Base-by-base conservation (phyloP, 2,329 filamentous ascomycete species). In the Aspergillus tanneri region DNA sequence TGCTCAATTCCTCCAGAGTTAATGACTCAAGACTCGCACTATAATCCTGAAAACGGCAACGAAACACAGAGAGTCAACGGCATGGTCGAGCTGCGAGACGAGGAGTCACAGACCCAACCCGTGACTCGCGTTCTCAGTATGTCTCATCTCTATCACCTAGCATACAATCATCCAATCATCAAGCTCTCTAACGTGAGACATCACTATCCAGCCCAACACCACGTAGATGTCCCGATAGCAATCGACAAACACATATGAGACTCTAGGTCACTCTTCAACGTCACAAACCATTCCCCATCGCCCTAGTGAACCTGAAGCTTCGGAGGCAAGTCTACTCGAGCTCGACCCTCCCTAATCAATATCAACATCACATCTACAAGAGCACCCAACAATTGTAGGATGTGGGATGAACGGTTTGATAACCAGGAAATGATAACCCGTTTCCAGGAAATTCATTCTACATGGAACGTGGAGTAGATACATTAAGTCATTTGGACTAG, bases 301-400 rank as follows among this genome's bases (percentile, higher is more conserved):
- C 86, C 1, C 72, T 90, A 40, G 85, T 89, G 0, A 86, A 83
- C 54, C 79, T 2, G 76, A 80, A 16, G 85, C 0, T 86, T 83
- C 61, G 86, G 86, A 1, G 55, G 69, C 66, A 56, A 59, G 66
- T 53, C 1, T 23, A 27, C 14, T 0, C 22, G 6, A 27, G 25
- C 12, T 23, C 10, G 12, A 22, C 21, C 19, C 12, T 24, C 2
- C 11, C 8, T 4, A 18, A 6, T 2, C 22, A 24, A 5, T 4
- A 23, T 50, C 6, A 45, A 32, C 22, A 4, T 5, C 4, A 2
- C 22, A n/a, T 14, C 19, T 22, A 25, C 23, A 8, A 16, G 27
- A 40, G 30, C 28, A 22, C 12, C 5, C 10, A 12, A 12, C 42
- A 71, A 72, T 77, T n/a, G n/a, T n/a, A n/a, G n/a, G n/a, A n/a